These are phyloP conservation scores for Bipolaris gigantea DNA, from an alignment of 2,329 filamentous ascomycete species.

Conservation along the genomic window DNA sequence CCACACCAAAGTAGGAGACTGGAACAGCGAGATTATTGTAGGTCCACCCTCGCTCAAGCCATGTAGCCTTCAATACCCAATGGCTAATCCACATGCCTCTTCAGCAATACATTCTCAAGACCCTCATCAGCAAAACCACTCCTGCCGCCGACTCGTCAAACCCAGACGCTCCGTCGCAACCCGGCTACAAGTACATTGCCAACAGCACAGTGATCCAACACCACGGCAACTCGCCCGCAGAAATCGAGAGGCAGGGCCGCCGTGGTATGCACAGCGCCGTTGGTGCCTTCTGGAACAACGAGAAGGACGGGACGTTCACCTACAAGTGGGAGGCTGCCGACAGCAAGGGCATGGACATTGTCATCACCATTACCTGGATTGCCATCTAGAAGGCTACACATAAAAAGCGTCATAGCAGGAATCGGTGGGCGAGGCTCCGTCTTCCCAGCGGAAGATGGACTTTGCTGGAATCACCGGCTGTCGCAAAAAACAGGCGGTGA, in stretches of 20 bases:
- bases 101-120: constrained; percentile 75
- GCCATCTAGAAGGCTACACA: constrained; percentile 40
- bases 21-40: constrained; percentile 95
- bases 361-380: constrained; percentile 70
- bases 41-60: constrained; percentile 28
- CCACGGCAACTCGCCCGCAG: constrained; percentile 50
- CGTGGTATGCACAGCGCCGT: constrained; percentile 88
- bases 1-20: constrained; percentile 78
- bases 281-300: constrained; percentile 87
- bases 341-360: constrained; percentile 56
- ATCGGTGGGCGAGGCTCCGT: not conserved
- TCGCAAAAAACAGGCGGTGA: not conserved
- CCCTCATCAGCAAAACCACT: constrained; percentile 74
- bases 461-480: not conserved
- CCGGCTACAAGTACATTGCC: constrained; percentile 88
- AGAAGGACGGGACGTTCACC: constrained; percentile 87
- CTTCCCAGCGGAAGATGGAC: not conserved
- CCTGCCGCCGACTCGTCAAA: constrained; percentile 51
- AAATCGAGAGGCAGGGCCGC: constrained; percentile 69
- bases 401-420: not conserved
- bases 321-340: constrained; percentile 74
- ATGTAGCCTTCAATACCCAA: not conserved
- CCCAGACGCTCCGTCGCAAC: constrained; percentile 48
- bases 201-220: constrained; percentile 99
- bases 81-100: constrained; percentile 27